phyloP scores from a whole-genome alignment of 2,329 filamentous ascomycete genomes.

The Talaromyces sp. region DNA sequence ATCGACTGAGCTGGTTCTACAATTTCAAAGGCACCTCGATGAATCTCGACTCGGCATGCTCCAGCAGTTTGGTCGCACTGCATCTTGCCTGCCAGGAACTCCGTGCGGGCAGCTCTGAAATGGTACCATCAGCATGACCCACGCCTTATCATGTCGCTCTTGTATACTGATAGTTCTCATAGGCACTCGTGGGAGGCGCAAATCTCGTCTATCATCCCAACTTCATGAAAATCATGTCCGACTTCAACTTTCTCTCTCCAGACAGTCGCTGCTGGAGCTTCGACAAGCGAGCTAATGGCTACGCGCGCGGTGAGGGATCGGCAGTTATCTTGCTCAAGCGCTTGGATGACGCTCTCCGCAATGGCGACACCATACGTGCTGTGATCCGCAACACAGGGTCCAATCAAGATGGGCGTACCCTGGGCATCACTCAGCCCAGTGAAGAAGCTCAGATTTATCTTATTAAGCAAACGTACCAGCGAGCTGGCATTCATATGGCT shows the following conservation, averaged over 20 bases:
- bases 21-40: slow-evolving; percentile 27
- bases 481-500: neutral
- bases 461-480: neutral
- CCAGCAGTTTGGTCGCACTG: slow-evolving; percentile 23
- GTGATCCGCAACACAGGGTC: slow-evolving; percentile 27
- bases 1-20: slow-evolving; percentile 30
- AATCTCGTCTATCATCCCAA: slow-evolving; percentile 39
- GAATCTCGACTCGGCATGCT: slow-evolving; percentile 28
- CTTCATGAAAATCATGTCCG: slow-evolving; percentile 24
- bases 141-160: neutral
- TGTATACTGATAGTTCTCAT: slow-evolving; percentile 13
- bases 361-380: slow-evolving; percentile 40
- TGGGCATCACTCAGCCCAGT: slow-evolving; percentile 44
- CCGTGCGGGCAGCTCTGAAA: slow-evolving; percentile 22
- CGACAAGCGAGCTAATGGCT: slow-evolving; percentile 46
- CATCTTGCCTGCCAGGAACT: slow-evolving; percentile 28
- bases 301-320: slow-evolving; percentile 47
- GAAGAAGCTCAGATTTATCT: neutral
- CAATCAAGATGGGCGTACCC: slow-evolving; percentile 42
- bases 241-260: slow-evolving; percentile 11
- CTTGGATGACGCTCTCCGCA: slow-evolving; percentile 41
- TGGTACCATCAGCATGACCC: slow-evolving; percentile 3
- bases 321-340: slow-evolving; percentile 45
- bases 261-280: slow-evolving; percentile 32
- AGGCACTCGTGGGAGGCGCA: slow-evolving; percentile 29